A percentile compares a stretch with the other conserved stretches of the same genome.
These are phyloP conservation scores for Rhynchospora pubera DNA, from an alignment of 176 grass and related monocot genomes.

Conservation along the genomic window DNA sequence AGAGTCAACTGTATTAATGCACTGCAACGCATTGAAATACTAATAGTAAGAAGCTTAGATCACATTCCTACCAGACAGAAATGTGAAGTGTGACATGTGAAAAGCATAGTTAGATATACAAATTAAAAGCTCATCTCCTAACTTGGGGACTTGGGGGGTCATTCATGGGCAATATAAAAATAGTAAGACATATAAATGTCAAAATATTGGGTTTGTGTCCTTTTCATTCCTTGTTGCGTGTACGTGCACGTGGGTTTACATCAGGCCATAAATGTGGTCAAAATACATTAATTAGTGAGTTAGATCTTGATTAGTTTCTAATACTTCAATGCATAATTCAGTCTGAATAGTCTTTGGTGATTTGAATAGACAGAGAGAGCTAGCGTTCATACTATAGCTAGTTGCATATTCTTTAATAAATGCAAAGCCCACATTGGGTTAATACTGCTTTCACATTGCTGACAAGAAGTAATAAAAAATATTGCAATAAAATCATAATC, in stretches of 20 bases:
- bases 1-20: background rate
- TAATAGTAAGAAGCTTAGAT: background rate
- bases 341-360: background rate
- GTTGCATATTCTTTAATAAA: no score
- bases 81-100: background rate
- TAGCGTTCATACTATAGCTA: no score
- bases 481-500: no score
- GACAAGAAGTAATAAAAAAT: no score
- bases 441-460: no score
- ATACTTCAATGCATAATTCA: background rate
- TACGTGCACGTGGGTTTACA: background rate
- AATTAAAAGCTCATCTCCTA: background rate
- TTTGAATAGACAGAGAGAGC: no score
- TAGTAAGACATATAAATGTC: background rate
- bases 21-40: background rate
- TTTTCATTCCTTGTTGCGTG: conserved; percentile 1
- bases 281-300: background rate
- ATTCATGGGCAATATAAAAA: background rate
- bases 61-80: background rate
- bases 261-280: conserved; percentile 1
- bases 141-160: background rate
- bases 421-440: no score
- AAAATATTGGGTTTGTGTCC: conserved; percentile 15
- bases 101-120: background rate
- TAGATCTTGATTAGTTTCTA: background rate